Percentiles rank a stretch among this genome's conserved stretches.
These are phyloP conservation scores for Xylaria sp. DNA, from an alignment of 2,329 filamentous ascomycete species.

Conservation along the genomic window DNA sequence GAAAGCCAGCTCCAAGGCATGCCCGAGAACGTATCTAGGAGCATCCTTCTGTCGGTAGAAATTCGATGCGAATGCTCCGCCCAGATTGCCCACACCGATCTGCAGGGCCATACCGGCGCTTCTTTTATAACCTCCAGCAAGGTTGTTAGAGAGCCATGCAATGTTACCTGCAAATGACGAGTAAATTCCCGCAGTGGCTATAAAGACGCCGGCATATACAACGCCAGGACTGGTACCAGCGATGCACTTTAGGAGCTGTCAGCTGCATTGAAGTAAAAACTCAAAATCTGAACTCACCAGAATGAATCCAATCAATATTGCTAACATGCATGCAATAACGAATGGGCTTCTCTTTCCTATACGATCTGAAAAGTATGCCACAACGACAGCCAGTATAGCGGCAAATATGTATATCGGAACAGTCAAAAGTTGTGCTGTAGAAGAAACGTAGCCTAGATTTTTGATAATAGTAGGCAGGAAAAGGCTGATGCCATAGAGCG, in stretches of 20 bases:
- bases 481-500: slow-evolving; percentile 66
- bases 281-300: slow-evolving; percentile 52
- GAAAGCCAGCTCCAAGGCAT: slow-evolving; percentile 62
- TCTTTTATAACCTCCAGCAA: slow-evolving; percentile 73
- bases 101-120: slow-evolving; percentile 72
- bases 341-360: slow-evolving; percentile 65
- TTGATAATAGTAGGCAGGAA: slow-evolving; percentile 73
- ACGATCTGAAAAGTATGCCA: slow-evolving; percentile 66
- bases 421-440: slow-evolving; percentile 71
- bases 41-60: slow-evolving; percentile 69
- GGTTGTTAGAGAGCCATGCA: slow-evolving; percentile 82
- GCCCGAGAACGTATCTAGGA: slow-evolving; percentile 62
- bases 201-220: slow-evolving; percentile 79
- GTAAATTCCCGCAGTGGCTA: slow-evolving; percentile 82
- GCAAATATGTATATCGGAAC: slow-evolving; percentile 71
- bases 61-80: slow-evolving; percentile 75
- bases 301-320: slow-evolving; percentile 67
- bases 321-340: slow-evolving; percentile 62
- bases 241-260: slow-evolving; percentile 62
- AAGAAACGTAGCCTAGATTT: slow-evolving; percentile 65
- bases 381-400: slow-evolving; percentile 63
- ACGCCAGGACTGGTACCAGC: slow-evolving; percentile 62
- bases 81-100: slow-evolving; percentile 69
- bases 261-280: slow-evolving; percentile 27
- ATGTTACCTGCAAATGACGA: slow-evolving; percentile 82